Conservation (phyloP, 2,329 filamentous ascomycete species). For the Aciculosporium take region DNA sequence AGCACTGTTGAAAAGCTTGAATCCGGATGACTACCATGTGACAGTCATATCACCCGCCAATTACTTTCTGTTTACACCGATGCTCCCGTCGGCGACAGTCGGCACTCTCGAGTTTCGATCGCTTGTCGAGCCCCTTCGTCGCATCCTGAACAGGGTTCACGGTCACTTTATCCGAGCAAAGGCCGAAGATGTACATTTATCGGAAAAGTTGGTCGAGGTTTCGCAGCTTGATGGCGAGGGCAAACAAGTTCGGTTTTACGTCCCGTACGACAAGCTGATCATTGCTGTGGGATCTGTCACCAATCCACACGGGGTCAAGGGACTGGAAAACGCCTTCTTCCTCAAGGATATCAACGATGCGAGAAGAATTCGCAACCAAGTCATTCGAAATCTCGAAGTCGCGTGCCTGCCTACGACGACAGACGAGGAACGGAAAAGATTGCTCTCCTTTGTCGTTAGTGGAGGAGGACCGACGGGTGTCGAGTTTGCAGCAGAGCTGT, state of each 20-base stretch:
- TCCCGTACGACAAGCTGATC: slow-evolving; percentile 94
- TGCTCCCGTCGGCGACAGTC: slow-evolving; percentile 93
- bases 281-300: slow-evolving; percentile 83
- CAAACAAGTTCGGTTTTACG: slow-evolving; percentile 69
- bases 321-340: slow-evolving; percentile 85
- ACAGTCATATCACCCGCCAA: slow-evolving; percentile 90
- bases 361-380: slow-evolving; percentile 71
- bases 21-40: slow-evolving; percentile 86
- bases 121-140: slow-evolving; percentile 80
- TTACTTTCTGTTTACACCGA: slow-evolving; percentile 96
- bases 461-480: slow-evolving; percentile 94
- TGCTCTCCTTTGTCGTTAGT: slow-evolving; percentile 91
- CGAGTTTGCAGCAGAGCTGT: slow-evolving; percentile 93
- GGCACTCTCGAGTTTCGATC: slow-evolving; percentile 86
- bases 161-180: slow-evolving; percentile 84
- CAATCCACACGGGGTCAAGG: slow-evolving; percentile 91
- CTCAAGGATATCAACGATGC: slow-evolving; percentile 93
- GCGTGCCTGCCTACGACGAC: slow-evolving; percentile 85
- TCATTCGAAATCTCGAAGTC: slow-evolving; percentile 78
- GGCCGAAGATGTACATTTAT: slow-evolving; percentile 84
- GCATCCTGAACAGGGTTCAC: slow-evolving; percentile 61
- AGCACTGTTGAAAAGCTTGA: slow-evolving; percentile 76
- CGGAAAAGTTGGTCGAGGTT: slow-evolving; percentile 78
- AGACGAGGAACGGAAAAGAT: slow-evolving; percentile 71
- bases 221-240: slow-evolving; percentile 58